A percentile compares a stretch with the other conserved stretches of the same genome.
Conservation (phyloP, 2,329 filamentous ascomycete species). For the Fusarium sp. region DNA sequence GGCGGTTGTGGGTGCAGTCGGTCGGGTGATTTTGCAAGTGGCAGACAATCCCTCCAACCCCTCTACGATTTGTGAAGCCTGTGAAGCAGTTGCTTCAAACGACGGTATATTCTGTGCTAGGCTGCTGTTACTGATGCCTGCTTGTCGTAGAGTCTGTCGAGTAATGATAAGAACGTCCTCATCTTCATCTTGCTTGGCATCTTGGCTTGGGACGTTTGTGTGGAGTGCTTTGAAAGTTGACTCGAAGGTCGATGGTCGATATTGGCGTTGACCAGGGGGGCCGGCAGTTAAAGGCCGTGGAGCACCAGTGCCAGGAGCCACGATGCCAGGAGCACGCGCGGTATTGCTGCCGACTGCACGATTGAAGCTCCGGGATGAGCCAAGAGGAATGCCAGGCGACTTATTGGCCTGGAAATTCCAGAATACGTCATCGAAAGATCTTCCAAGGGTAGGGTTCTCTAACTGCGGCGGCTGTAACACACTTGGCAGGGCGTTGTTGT, state of each 20-base stretch:
- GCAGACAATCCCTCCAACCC: neutral
- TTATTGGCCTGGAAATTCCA: constrained; percentile 7
- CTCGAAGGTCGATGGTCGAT: constrained; percentile 55
- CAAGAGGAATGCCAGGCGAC: constrained; percentile 1
- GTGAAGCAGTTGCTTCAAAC: constrained; percentile 1
- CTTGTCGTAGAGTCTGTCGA: constrained; percentile 33
- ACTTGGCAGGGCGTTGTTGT: neutral
- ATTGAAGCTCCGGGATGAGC: constrained; percentile 18
- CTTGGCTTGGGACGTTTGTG: constrained; percentile 36
- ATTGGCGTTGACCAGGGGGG: constrained; percentile 62
- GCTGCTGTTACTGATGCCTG: constrained; percentile 30
- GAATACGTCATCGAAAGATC: constrained; percentile 11
- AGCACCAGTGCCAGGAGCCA: constrained; percentile 49
- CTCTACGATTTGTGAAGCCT: neutral
- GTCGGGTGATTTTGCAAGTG: neutral
- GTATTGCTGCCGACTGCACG: constrained; percentile 17
- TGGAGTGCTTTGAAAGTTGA: constrained; percentile 47
- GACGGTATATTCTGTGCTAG: constrained; percentile 12
- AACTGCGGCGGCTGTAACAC: constrained; percentile 5
- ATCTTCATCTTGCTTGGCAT: constrained; percentile 38
- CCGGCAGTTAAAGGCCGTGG: constrained; percentile 63
- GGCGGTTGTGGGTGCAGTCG: neutral
- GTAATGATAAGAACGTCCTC: constrained; percentile 35
- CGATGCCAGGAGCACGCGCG: constrained; percentile 15
- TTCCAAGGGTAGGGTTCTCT: constrained; percentile 19